Evolutionary conservation across 495 filamentous ascomycete genomes (phyloP), one percentile per base, ranked within the genome.

Genomic region (Podospora pseudopauciseta): DNA sequence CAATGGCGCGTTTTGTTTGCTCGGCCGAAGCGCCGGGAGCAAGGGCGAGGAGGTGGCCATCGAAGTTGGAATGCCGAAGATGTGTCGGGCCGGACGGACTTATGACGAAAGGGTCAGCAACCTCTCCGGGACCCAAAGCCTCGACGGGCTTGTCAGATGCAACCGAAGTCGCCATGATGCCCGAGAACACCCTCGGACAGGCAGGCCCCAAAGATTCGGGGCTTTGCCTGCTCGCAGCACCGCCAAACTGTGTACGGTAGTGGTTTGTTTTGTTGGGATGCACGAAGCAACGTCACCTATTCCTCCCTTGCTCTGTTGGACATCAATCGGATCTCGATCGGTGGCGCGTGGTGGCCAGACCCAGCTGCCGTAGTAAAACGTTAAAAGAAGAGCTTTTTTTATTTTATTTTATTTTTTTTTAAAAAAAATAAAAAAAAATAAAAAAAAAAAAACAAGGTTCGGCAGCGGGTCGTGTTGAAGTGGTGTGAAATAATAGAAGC

Each of bases 1-100:
- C 90, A 34, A 99, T 84, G 39, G 93, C 92, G 62, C 90, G 89
- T 76, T 91, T 95, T 5, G 92, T 90, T 72, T 97, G 93, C 39
- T 89, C 87, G 44, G 94, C 92, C 0, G 95, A 97, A 3, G 88
- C 82, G 32, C 87, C 84, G 5, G 90, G 86, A 73, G 90, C 90
- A n/a, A 95, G 79, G 49, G 88, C 89, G 72, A 96, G 91, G 27
- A 93, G 78, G 64, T 93, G 88, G 6, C 84, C 86, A 73, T 96
- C 91, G 74, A 95, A 94, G 59, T 87, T 83, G 27, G 91, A 91
- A 75, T 90, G 92, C 64, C 92, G 88, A 71, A 92, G 86, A 66
- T 89, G 83, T 44, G 85, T 79, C 19, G 84, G 77, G 44, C 79
- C 74, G 67, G 77, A 74, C n/a, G 82, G 78, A 28, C 77, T 74